Base-by-base conservation (phyloP, 2,329 filamentous ascomycete genomes). In the Cercospora sojina region DNA sequence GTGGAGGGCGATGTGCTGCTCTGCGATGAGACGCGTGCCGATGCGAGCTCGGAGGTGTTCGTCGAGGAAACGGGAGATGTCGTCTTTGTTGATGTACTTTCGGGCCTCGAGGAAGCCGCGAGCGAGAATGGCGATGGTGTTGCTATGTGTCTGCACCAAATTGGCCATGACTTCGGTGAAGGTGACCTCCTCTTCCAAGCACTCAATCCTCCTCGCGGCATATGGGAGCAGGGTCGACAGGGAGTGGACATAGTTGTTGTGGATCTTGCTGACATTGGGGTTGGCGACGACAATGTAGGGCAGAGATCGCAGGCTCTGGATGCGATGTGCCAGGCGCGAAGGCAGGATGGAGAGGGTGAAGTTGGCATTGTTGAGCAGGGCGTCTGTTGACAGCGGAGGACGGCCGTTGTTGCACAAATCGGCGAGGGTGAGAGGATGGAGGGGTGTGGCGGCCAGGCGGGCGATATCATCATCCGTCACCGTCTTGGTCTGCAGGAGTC, bases 201-300 rank as follows among this genome's bases (percentile, higher is more conserved):
- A 92, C 56, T 86, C 87, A 68, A 96, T 93, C 64, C 86, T 85
- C 64, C 85, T 83, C 76, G 91, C 85, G 32, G 90, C 88, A 75
- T 94, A 97, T 5, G 94, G 93, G 3, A 98, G 86, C 16, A 99
- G 85, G 0, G 93, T 96, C 2, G 91, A 94, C 20, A 99, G 83
- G 2, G 93, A 97, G 79, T 97, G 93, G 53, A 96, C 84, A 79
- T 99, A 99, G 80, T 97, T 98, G 79, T 91, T 89, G 83, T 98
- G 97, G 71, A 99, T 99, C 74, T 90, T 90, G 27, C 90, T 91
- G 72, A 99, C 93, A 77, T 97, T 92, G 0, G 93, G 92, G 77
- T 99, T 98, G n/a, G 94, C 93, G 27, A 99, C 95, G 64, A 99
- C 94, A 70, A 99, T 98, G 79, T 94, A 99, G 0, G 95, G 95